Evolutionary conservation across 2,329 filamentous ascomycete species (phyloP), one percentile per base, ranked within the genome.

Genomic region (Xenosphaeropsis pyriputrescens): DNA sequence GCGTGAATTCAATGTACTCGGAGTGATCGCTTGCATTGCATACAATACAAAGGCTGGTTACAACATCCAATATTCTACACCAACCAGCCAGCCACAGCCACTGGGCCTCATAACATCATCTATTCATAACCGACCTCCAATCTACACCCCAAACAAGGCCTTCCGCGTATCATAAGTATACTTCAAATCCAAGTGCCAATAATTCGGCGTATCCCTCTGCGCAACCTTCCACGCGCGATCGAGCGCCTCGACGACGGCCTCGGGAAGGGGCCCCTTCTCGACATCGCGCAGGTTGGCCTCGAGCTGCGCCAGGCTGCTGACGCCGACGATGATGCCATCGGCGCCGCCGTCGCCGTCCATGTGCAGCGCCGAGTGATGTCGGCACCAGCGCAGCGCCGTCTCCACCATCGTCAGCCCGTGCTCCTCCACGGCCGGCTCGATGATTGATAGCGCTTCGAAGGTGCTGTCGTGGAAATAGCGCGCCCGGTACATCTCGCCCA

Each of bases 391-490:
- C 35, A 79, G 57, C 0, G 73, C 74, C 2, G 65, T 69, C 54
- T 81, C 76, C 11, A 78, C 58, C 47, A 76, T 50, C 0, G 72
- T 70, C 44, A 79, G 48, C 12, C 64, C 64, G 48, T 78, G 64
- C 51, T 76, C 73, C 46, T 70, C 51, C 3, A 69, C 72, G 2
- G 71, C 72, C 0, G 68, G 66, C 52, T 79, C 72, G 45, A 80
- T 68, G 34, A 76, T 50, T 5, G 58, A 52, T 8, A 80, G 58
- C 3, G 76, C 75, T 14, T 74, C 65, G 49, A 80, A 79, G 1
- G 67, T 75, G 0, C 64, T 59, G 44, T 77, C 70, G 43, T 70
- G 70, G 59, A 79, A 80, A 55, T 80, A 81, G 8, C 73, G 61
- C 7, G 61, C 55, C 12, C 74, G 65, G 48, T 78, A 78, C 51